Base-by-base conservation (phyloP, 768 basidiomycete species). In the Mycena kentingensis region DNA sequence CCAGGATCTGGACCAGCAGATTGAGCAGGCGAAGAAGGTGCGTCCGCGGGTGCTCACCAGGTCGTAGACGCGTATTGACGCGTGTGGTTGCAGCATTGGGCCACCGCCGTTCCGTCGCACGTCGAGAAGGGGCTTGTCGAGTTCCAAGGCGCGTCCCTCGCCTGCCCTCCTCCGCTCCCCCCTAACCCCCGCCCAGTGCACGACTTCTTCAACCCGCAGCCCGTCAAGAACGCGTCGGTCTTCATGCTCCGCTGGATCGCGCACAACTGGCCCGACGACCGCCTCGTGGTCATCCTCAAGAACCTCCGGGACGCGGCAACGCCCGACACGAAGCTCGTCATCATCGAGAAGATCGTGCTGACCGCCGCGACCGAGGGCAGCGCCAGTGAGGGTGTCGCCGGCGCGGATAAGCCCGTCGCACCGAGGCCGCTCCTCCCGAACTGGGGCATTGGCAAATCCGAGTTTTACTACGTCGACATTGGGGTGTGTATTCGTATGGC, bases 211-310 rank as follows among this genome's bases (percentile, higher is more conserved):
- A 22, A 51, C 7, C 26, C 49, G 16, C 35, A 71, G 73, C 68
- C 16, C 73, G 76, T 49, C 75, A 79, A 61, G 75, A 78, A 49
- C 31, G 46, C 31, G 5, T 38, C 41, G 15, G 42, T 59, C 1
- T 59, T 59, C n/a, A 27, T 59, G 10, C 59, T 82, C 18, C 70
- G 79, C 29, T 72, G 73, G n/a, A 73, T 81, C 43, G 71, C 78
- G 35, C 80, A 82, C 54, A 80, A 82, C 57, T 82, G 80, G 80
- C 70, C 78, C 0, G 81, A 82, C 45, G 60, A 61, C 1, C 65
- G 49, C 19, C 67, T 68, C 19, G 58, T 55, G 15, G 70, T 72
- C 34, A 79, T 82, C 31, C 64, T 82, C 36, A 60, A 70, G 26
- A 72, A 75, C 22, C 68, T 82, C 5, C 70, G 79, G 12, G 67